phyloP scores from a whole-genome alignment of 352 stramenopile genomes.

The Globisporangium viniferum region DNA sequence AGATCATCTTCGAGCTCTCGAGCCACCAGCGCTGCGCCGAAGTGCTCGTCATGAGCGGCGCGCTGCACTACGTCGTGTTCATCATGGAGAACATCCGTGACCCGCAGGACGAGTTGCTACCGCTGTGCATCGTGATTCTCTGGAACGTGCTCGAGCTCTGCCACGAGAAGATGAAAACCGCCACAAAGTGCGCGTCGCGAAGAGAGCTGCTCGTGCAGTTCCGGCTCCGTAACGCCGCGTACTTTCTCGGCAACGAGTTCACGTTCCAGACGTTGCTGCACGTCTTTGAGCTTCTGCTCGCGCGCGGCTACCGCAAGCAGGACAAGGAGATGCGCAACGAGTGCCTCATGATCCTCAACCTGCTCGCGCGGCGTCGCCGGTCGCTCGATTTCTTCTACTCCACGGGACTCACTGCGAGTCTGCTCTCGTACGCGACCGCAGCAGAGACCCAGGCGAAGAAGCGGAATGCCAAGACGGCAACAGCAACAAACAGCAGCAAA shows the following conservation, averaged over 20 bases:
- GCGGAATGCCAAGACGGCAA: constrained; percentile 10
- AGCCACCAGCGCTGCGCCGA: constrained; percentile 62
- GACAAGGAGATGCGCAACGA: constrained; percentile 82
- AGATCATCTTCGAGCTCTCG: constrained; percentile 67
- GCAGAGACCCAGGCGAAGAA: constrained; percentile 10
- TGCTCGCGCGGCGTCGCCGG: constrained; percentile 47
- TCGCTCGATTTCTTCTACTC: constrained; percentile 56
- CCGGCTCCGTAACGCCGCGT: constrained; percentile 57
- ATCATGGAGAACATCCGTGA: constrained; percentile 52
- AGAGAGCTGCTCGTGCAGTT: constrained; percentile 61
- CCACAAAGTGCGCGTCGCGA: constrained; percentile 42
- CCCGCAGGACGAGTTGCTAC: constrained; percentile 63
- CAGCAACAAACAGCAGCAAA: neutral
- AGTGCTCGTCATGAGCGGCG: constrained; percentile 57
- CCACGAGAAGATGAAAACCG: constrained; percentile 43
- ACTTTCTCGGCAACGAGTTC: constrained; percentile 58
- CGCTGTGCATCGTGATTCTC: constrained; percentile 63
- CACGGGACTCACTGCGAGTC: constrained; percentile 49
- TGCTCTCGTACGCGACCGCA: constrained; percentile 65
- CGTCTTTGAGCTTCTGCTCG: constrained; percentile 51
- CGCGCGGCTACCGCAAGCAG: constrained; percentile 59
- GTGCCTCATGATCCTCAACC: constrained; percentile 61
- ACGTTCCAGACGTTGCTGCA: constrained; percentile 58
- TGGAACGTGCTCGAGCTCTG: constrained; percentile 76
- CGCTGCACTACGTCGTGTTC: constrained; percentile 66